Conservation (phyloP, 352 stramenopile species). For the Pythium folliculosum region DNA sequence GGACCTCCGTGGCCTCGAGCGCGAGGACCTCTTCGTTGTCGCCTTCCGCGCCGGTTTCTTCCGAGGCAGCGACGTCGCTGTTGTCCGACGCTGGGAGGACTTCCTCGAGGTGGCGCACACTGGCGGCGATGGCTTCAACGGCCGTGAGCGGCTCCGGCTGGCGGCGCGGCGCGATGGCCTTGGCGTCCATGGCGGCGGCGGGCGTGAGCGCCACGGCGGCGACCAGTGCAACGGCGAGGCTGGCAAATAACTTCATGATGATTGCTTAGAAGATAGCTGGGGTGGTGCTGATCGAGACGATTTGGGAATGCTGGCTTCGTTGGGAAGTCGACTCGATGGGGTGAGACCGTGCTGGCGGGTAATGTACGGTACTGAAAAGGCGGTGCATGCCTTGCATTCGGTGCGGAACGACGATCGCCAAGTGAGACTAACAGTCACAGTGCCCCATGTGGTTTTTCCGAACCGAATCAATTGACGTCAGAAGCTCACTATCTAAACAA, state of each 20-base stretch:
- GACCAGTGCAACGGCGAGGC: conserved; percentile 8
- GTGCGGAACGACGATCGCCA: not conserved
- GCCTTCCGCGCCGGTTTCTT: not conserved
- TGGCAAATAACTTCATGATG: conserved; percentile 17
- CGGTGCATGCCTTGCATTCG: not conserved
- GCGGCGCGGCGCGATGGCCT: conserved; percentile 13
- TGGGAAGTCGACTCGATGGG: too few relatives aligned
- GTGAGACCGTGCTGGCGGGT: not conserved
- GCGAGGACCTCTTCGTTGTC: not conserved
- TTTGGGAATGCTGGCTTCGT: not conserved
- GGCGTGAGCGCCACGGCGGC: conserved; percentile 8
- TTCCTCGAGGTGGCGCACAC: conserved; percentile 8
- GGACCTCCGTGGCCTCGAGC: not conserved
- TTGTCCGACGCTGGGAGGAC: not conserved
- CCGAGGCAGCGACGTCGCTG: not conserved
- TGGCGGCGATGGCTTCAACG: not conserved
- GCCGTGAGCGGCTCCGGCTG: conserved; percentile 1
- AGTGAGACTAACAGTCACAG: not conserved
- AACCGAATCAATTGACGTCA: not conserved
- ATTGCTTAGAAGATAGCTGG: not conserved
- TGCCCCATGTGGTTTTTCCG: not conserved
- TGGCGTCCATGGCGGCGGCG: not conserved
- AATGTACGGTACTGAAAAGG: not conserved
- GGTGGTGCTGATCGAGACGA: not conserved
- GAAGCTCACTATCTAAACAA: not conserved